phyloP scores from a whole-genome alignment of 2,329 filamentous ascomycete species.

The Coniochaeta sp. region DNA sequence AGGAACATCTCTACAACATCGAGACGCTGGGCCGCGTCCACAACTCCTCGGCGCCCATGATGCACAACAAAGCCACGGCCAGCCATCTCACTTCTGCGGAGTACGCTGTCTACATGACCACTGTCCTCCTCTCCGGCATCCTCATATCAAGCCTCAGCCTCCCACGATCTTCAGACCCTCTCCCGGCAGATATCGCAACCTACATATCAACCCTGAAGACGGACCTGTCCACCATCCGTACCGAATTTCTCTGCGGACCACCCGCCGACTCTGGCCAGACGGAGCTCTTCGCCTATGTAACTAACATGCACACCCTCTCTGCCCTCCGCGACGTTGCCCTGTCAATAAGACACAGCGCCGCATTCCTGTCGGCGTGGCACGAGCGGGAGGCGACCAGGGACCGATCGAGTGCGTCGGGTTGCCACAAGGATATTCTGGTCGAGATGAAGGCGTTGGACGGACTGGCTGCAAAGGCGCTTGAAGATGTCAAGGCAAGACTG shows the following conservation, averaged over 20 bases:
- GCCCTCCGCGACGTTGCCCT: conserved; percentile 29
- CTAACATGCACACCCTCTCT: conserved; percentile 26
- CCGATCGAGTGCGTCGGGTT: conserved; percentile 20
- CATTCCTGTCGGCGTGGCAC: conserved; percentile 21
- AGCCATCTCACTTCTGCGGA: conserved; percentile 33
- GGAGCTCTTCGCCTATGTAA: conserved; percentile 20
- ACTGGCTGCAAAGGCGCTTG: conserved; percentile 16
- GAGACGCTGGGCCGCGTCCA: conserved; percentile 34
- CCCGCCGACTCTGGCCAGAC: conserved; percentile 3
- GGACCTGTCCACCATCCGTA: conserved; percentile 12
- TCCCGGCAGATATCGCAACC: conserved; percentile 7
- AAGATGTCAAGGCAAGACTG: conserved; percentile 23
- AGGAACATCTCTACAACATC: conserved; percentile 36
- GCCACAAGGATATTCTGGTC: conserved; percentile 24
- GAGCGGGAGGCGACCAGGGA: conserved; percentile 25
- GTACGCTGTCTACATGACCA: conserved; percentile 32
- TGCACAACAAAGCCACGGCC: conserved; percentile 18
- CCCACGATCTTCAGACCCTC: neutral
- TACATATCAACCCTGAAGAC: conserved; percentile 12
- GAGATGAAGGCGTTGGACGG: conserved; percentile 24
- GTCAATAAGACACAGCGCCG: conserved; percentile 21
- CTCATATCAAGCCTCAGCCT: conserved; percentile 15
- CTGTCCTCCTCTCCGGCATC: conserved; percentile 31
- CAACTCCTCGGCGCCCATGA: conserved; percentile 33
- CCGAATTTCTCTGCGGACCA: conserved; percentile 3